A percentile compares a stretch with the other conserved stretches of the same genome.
Conservation (phyloP, 306 rosid species). For the Rosa persica region DNA sequence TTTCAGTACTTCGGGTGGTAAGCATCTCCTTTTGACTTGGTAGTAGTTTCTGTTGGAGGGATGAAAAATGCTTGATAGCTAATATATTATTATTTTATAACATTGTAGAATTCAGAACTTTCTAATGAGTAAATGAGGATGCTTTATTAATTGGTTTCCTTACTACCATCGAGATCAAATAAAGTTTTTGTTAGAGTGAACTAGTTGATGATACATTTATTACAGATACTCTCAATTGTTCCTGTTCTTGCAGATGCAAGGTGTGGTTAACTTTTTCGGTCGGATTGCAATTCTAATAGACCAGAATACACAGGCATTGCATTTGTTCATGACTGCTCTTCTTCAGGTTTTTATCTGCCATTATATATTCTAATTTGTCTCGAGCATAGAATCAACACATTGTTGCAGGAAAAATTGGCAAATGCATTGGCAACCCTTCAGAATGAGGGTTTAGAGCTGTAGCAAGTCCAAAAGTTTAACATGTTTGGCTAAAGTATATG, state of each 20-base stretch:
- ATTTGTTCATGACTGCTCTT: slow-evolving; percentile 88
- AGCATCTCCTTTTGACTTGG: slow-evolving; percentile 30
- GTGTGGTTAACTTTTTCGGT: slow-evolving; percentile 88
- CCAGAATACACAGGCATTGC: slow-evolving; percentile 95
- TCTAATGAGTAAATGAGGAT: neutral
- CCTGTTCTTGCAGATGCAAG: slow-evolving; percentile 62
- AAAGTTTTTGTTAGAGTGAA: neutral
- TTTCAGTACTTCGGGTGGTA: slow-evolving; percentile 82
- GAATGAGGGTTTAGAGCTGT: neutral
- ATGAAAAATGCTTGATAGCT: slow-evolving; percentile 18
- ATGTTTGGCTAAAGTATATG: neutral
- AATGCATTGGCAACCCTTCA: neutral
- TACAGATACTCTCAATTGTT: neutral
- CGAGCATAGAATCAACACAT: neutral
- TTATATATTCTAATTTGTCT: neutral
- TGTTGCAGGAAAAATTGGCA: neutral
- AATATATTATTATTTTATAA: neutral
- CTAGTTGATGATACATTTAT: neutral
- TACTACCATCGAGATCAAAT: neutral
- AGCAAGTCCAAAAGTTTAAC: neutral
- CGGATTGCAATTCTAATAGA: slow-evolving; percentile 91
- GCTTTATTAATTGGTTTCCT: neutral
- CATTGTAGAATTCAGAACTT: neutral
- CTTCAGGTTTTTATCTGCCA: slow-evolving; percentile 66
- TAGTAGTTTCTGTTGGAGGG: slow-evolving; percentile 16